phyloP scores from a whole-genome alignment of 2,329 filamentous ascomycete species.

The Aspergillus quadricinctus region DNA sequence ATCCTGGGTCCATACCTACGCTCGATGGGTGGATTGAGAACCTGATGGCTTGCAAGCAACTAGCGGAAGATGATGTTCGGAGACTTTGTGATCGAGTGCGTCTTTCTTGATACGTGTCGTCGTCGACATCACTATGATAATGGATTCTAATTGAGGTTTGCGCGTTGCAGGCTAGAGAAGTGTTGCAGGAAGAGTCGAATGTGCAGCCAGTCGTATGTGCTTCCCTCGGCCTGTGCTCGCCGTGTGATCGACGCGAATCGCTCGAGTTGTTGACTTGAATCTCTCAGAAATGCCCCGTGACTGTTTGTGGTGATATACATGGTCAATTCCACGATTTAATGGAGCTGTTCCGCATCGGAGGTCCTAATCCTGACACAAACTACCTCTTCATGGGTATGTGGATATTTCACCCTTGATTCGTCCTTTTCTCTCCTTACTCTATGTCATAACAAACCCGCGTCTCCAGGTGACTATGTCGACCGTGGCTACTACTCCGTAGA shows the following conservation, averaged over 20 bases:
- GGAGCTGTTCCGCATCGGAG: slow-evolving; percentile 99
- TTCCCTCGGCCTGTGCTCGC: slow-evolving; percentile 7
- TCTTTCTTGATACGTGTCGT: slow-evolving; percentile 14
- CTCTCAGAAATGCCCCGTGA: slow-evolving; percentile 89
- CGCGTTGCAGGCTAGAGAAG: slow-evolving; percentile 72
- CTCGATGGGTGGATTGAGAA: slow-evolving; percentile 98
- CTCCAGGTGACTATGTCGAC: slow-evolving; percentile 89
- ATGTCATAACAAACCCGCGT: slow-evolving; percentile 1
- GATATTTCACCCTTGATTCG: not conserved
- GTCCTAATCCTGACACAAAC: slow-evolving; percentile 96
- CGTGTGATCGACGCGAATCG: slow-evolving; percentile 6
- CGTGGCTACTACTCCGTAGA: slow-evolving; percentile 98
- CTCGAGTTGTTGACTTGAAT: slow-evolving; percentile 18
- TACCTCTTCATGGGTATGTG: slow-evolving; percentile 95
- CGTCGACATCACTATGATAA: not conserved
- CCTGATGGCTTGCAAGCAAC: slow-evolving; percentile 97
- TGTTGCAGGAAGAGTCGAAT: slow-evolving; percentile 95
- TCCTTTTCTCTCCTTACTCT: not conserved
- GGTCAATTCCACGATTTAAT: slow-evolving; percentile 98
- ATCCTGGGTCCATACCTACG: slow-evolving; percentile 85
- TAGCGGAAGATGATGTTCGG: slow-evolving; percentile 90
- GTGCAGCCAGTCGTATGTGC: slow-evolving; percentile 90
- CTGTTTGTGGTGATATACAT: slow-evolving; percentile 98
- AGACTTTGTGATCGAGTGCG: slow-evolving; percentile 95
- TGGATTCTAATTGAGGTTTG: slow-evolving; percentile 14